phyloP scores from a whole-genome alignment of 306 rosid genomes.

The Inga oerstediana region DNA sequence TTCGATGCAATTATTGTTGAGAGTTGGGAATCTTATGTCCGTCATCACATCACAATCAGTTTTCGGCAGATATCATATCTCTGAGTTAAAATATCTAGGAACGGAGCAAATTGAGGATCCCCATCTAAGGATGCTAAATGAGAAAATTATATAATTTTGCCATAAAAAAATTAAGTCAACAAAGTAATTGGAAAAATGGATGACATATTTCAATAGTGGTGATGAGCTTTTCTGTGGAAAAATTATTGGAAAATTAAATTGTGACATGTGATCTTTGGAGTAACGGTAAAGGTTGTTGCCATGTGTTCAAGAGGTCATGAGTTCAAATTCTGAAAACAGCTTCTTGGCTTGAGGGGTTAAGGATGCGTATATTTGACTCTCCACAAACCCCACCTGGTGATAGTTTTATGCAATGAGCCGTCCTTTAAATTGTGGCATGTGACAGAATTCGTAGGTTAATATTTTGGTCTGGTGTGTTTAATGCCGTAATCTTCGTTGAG shows the following conservation, averaged over 20 bases:
- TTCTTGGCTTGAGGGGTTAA: too few relatives aligned
- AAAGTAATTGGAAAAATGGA: not conserved
- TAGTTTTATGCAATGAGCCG: too few relatives aligned
- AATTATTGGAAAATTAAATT: not conserved
- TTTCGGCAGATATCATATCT: not conserved
- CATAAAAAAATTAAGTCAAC: not conserved
- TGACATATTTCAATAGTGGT: slow-evolving; percentile 1
- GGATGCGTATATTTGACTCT: too few relatives aligned
- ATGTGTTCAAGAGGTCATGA: too few relatives aligned
- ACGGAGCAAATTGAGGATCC: not conserved
- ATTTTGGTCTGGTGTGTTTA: not conserved
- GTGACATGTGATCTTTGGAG: too few relatives aligned
- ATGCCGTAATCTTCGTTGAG: not conserved
- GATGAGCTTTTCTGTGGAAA: not conserved
- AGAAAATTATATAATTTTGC: not conserved
- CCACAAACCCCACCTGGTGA: too few relatives aligned
- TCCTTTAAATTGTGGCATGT: not conserved
- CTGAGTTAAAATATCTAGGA: not conserved
- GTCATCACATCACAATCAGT: not conserved
- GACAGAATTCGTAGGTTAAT: not conserved
- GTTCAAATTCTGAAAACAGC: too few relatives aligned
- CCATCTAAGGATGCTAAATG: not conserved
- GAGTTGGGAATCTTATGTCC: not conserved
- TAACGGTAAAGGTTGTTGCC: too few relatives aligned
- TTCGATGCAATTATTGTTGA: not conserved